A percentile compares a stretch with the other conserved stretches of the same genome.
Evolutionary conservation across 2,329 filamentous ascomycete genomes (phyloP).

Genomic region (Penicillium sp.): DNA sequence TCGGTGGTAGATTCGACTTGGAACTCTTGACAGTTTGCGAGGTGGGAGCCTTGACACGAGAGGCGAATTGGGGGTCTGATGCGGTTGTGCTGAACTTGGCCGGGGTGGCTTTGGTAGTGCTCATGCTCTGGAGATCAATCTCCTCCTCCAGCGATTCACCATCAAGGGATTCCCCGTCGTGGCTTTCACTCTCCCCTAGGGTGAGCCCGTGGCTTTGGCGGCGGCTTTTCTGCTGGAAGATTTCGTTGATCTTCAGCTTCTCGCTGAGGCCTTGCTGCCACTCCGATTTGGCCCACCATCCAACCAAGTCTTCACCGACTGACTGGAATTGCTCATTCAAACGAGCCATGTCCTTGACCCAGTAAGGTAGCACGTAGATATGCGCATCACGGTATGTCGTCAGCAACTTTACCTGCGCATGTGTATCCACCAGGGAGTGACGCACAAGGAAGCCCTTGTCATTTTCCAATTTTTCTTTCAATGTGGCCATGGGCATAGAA

Average conservation of each 20-base stretch:
- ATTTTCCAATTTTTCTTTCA: constrained; percentile 78
- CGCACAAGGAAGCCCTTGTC: constrained; percentile 67
- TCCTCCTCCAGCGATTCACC: constrained; percentile 44
- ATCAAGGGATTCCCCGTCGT: constrained; percentile 42
- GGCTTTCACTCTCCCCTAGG: constrained; percentile 40
- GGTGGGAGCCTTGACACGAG: constrained; percentile 28
- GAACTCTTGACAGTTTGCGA: constrained; percentile 4
- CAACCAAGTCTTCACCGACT: constrained; percentile 85
- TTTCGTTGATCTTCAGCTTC: constrained; percentile 70
- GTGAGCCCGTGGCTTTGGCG: constrained; percentile 36
- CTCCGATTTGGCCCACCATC: constrained; percentile 91
- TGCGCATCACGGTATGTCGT: constrained; percentile 87
- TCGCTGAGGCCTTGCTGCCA: constrained; percentile 81
- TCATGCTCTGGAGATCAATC: constrained; percentile 54
- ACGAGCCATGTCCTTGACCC: constrained; percentile 81
- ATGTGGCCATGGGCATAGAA: constrained; percentile 81
- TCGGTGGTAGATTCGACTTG: constrained; percentile 42
- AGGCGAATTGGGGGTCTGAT: constrained; percentile 24
- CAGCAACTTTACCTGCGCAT: constrained; percentile 74
- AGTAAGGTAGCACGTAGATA: constrained; percentile 89
- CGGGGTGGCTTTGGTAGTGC: constrained; percentile 48
- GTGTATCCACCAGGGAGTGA: constrained; percentile 69
- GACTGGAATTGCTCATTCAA: constrained; percentile 80
- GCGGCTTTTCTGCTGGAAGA: constrained; percentile 52
- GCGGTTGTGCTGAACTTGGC: constrained; percentile 5